These are phyloP conservation scores for Krasilnikovozyma curviuscula DNA, from an alignment of 768 basidiomycete species.

Conservation along the genomic window DNA sequence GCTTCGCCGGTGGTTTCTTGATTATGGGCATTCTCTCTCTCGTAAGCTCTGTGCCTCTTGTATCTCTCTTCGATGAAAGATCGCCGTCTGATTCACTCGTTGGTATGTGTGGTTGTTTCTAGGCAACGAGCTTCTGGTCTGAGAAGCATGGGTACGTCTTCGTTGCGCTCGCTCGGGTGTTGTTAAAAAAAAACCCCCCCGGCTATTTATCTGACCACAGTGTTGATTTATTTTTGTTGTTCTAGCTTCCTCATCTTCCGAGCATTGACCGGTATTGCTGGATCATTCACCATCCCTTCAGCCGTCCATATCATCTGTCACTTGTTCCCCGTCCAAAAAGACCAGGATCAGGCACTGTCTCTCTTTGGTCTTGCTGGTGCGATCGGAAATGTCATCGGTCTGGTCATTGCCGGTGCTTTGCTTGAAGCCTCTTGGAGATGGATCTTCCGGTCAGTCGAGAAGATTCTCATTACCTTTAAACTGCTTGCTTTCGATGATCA, in stretches of 20 bases:
- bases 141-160: constrained; percentile 21
- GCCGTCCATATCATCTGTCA: constrained; percentile 18
- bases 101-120: too few relatives aligned
- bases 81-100: too few relatives aligned
- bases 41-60: too few relatives aligned
- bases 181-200: too few relatives aligned
- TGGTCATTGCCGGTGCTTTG: constrained; percentile 22
- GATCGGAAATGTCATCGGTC: constrained; percentile 20
- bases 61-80: too few relatives aligned
- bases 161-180: too few relatives aligned
- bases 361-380: constrained; percentile 22
- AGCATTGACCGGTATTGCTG: constrained; percentile 20
- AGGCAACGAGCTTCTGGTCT: constrained; percentile 8
- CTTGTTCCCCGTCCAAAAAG: constrained; percentile 20
- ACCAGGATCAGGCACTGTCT: constrained; percentile 21
- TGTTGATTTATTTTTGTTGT: too few relatives aligned
- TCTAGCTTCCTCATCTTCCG: constrained; percentile 24
- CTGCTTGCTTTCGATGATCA: too few relatives aligned
- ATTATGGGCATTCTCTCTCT: too few relatives aligned
- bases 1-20: constrained; percentile 23
- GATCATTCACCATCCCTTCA: constrained; percentile 21
- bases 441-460: constrained; percentile 26
- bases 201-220: too few relatives aligned
- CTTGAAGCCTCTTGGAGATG: constrained; percentile 22
- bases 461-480: too few relatives aligned